Conservation (phyloP, 2,329 filamentous ascomycete species). For the Aspergillus cejpii region DNA sequence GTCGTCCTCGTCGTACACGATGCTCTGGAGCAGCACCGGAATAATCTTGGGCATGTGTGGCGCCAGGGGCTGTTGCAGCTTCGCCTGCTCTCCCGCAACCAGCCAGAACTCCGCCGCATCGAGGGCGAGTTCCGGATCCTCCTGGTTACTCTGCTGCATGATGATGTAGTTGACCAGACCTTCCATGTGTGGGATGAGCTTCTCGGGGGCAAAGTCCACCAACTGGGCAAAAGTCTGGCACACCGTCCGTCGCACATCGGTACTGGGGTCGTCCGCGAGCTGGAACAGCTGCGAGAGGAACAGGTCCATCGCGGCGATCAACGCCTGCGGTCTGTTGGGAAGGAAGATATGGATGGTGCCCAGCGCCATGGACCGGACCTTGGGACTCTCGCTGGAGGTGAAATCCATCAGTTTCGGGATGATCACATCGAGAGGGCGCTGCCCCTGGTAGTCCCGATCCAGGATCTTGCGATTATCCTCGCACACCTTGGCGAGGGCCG, state of each 20-base stretch:
- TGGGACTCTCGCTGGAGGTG: conserved; percentile 66
- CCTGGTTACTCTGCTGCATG: conserved; percentile 69
- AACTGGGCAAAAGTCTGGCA: conserved; percentile 90
- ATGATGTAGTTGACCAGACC: conserved; percentile 92
- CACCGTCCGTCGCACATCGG: conserved; percentile 84
- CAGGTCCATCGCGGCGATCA: conserved; percentile 71
- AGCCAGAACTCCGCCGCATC: conserved; percentile 98
- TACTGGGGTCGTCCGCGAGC: conserved; percentile 66
- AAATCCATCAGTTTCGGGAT: conserved; percentile 87
- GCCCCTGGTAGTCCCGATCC: conserved; percentile 79
- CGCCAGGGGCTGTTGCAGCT: conserved; percentile 66
- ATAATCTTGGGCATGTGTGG: conserved; percentile 80
- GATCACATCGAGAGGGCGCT: conserved; percentile 79
- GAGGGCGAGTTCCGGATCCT: conserved; percentile 82
- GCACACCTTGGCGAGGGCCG: conserved; percentile 87
- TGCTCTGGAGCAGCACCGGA: conserved; percentile 82
- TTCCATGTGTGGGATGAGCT: conserved; percentile 78
- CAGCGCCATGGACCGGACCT: conserved; percentile 72
- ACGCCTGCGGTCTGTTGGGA: conserved; percentile 71
- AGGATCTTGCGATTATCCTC: conserved; percentile 87
- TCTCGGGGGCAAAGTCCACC: conserved; percentile 83
- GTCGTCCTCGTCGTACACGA: conserved; percentile 95
- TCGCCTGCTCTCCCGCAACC: conserved; percentile 78
- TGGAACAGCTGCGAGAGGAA: conserved; percentile 77
- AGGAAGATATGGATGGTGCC: conserved; percentile 89